Evolutionary conservation across 2,329 filamentous ascomycete species (phyloP), one percentile per base, ranked within the genome.

Genomic region (Colletotrichum lindemuthianum): DNA sequence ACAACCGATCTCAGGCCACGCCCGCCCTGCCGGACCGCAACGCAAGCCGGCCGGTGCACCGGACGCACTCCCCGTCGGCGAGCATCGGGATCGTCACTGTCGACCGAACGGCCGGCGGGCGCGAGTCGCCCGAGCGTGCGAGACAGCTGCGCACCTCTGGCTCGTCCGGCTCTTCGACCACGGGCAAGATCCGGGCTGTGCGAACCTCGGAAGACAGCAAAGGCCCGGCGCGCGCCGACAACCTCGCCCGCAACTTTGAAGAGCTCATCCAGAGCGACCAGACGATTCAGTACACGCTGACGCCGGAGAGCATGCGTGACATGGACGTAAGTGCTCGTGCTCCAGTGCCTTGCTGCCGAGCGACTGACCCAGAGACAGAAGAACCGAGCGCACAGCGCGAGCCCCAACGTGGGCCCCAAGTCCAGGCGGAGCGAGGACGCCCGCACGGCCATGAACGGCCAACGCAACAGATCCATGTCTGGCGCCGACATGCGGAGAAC

Each of bases 211-310:
- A 90, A 67, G 88, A 90, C 13, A 84, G 81, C 69, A 74, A 72
- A 39, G 76, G 76, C 32, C 72, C 73, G 15, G 82, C 72, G 60
- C 80, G 78, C 6, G 77, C 81, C 7, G 86, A 87, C 49, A 86
- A 89, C 63, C 86, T 90, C 52, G 85, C 87, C 9, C 87, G 85
- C 50, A 88, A 91, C 70, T 90, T 96, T 71, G 92, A 96, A 72
- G 86, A 93, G 70, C 82, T 95, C 54, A 94, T 96, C 67, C 88
- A 92, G 60, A 93, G 92, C 74, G 90, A 93, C 70, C 88, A 93
- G 73, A 95, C 92, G 1, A 89, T 95, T 47, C 92, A 92, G 70
- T 95, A 91, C 74, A 95, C 92, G 2, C 81, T 95, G 34, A 96
- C 92, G 0, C 92, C 92, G 0, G 88, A 91, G 72, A 92, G 85